These are phyloP conservation scores for Colletotrichum paranaense DNA, from an alignment of 2,329 filamentous ascomycete genomes.

Conservation along the genomic window DNA sequence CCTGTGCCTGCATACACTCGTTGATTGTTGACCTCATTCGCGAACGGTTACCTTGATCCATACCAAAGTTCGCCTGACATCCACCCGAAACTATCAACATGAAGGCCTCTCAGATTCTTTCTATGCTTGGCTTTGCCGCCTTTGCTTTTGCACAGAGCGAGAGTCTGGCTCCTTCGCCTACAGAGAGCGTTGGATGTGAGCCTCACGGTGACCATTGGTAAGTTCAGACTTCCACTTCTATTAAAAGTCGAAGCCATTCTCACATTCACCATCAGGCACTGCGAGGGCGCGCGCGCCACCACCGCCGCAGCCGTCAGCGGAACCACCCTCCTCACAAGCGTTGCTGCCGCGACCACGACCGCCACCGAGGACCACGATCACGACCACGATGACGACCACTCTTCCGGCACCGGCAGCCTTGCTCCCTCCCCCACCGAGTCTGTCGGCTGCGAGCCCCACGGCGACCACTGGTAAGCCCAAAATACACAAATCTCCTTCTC, in stretches of 20 bases:
- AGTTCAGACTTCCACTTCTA: background rate
- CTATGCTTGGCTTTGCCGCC: slow-evolving; percentile 29
- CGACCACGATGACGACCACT: slow-evolving; percentile 24
- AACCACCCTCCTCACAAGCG: slow-evolving; percentile 3
- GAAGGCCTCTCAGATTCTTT: slow-evolving; percentile 33
- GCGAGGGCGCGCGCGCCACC: slow-evolving; percentile 31
- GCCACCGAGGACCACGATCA: slow-evolving; percentile 27
- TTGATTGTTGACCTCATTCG: background rate
- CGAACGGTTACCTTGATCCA: background rate
- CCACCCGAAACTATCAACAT: slow-evolving; percentile 2
- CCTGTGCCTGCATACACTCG: too few species aligned
- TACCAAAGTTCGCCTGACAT: background rate
- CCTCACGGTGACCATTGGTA: slow-evolving; percentile 53
- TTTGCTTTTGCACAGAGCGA: slow-evolving; percentile 31
- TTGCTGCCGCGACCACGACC: slow-evolving; percentile 3
- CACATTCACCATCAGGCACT: slow-evolving; percentile 4
- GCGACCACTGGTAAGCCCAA: slow-evolving; percentile 49
- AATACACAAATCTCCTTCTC: too few species aligned
- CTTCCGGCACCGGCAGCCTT: slow-evolving; percentile 37
- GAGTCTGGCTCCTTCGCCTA: slow-evolving; percentile 45
- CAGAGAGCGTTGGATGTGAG: slow-evolving; percentile 49
- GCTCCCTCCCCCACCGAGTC: slow-evolving; percentile 49
- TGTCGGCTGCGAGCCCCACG: slow-evolving; percentile 49
- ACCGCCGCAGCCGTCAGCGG: background rate
- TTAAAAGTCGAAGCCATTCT: background rate